These are phyloP conservation scores for Baorangia bicolor DNA, from an alignment of 768 basidiomycete genomes.

Conservation along the genomic window DNA sequence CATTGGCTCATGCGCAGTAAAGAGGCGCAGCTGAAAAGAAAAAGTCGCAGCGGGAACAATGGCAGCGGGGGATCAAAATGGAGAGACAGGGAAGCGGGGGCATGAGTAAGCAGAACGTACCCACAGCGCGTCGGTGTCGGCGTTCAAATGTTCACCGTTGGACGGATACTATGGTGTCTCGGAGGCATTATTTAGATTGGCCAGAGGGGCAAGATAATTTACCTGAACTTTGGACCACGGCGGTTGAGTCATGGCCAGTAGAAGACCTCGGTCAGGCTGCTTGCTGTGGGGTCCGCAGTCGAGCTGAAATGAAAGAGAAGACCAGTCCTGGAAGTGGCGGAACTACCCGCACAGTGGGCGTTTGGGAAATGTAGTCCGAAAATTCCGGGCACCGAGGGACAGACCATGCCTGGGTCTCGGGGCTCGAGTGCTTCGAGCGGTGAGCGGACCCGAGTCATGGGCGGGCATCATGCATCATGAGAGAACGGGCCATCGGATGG, in stretches of 20 bases:
- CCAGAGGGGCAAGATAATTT: not conserved
- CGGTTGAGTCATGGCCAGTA: not conserved
- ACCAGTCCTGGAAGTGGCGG: not conserved
- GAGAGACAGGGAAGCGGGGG: not conserved
- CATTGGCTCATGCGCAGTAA: conserved; percentile 6
- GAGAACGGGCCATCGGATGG: not conserved
- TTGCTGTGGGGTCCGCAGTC: conserved; percentile 10
- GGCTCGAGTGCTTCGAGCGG: not conserved
- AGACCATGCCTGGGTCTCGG: not conserved
- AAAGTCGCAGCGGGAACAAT: not conserved
- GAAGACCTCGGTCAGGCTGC: not conserved
- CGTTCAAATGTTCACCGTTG: not conserved
- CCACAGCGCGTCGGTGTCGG: not conserved
- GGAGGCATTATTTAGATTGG: not conserved
- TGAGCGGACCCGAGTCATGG: not conserved
- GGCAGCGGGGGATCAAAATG: not conserved
- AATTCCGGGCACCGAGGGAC: not conserved
- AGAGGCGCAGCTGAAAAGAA: not conserved
- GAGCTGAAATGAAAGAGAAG: not conserved
- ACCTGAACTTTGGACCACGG: not conserved
- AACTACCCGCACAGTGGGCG: not conserved
- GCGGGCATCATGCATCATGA: not conserved
- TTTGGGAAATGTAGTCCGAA: not conserved
- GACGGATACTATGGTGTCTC: not conserved
- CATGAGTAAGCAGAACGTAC: not conserved